Evolutionary conservation across 306 rosid genomes (phyloP).

Genomic region (Begonia peltatifolia): DNA sequence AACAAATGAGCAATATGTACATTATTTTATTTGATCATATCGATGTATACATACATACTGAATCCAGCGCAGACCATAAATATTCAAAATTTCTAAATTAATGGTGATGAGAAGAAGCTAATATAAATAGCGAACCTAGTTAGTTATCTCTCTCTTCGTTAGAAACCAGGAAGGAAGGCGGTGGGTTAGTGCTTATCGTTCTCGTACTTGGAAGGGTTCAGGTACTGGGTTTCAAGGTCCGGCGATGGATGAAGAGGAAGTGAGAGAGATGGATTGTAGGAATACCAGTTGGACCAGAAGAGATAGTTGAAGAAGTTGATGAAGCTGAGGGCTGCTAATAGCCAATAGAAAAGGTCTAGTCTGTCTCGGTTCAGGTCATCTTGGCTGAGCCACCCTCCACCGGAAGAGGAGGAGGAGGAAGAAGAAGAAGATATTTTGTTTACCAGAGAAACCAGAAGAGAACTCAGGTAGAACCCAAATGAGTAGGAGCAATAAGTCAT

Average conservation of each 20-base stretch:
- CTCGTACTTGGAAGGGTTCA: constrained; percentile 7
- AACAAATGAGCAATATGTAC: too few species aligned
- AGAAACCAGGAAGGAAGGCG: too few species aligned
- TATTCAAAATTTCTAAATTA: too few species aligned
- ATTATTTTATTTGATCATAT: too few species aligned
- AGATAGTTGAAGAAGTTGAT: constrained; percentile 40
- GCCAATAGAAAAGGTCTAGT: constrained; percentile 48
- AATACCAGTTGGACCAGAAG: constrained; percentile 38
- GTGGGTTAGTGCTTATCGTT: neutral
- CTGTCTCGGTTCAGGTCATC: constrained; percentile 42
- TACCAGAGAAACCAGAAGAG: constrained; percentile 39
- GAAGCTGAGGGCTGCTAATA: constrained; percentile 40
- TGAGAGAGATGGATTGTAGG: constrained; percentile 16
- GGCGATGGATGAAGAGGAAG: constrained; percentile 3
- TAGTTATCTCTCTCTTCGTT: constrained; percentile 2
- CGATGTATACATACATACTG: too few species aligned
- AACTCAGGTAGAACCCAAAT: constrained; percentile 48
- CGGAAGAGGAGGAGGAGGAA: constrained; percentile 4
- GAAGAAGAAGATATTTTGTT: constrained; percentile 22
- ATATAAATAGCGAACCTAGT: too few species aligned
- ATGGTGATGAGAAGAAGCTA: too few species aligned
- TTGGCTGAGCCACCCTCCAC: constrained; percentile 43
- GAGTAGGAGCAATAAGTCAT: constrained; percentile 55
- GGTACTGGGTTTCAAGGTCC: constrained; percentile 15
- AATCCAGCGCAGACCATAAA: too few species aligned